A percentile compares a stretch with the other conserved stretches of the same genome.
Conservation (phyloP, 2,329 filamentous ascomycete genomes). For the Microascus cirrosus region DNA sequence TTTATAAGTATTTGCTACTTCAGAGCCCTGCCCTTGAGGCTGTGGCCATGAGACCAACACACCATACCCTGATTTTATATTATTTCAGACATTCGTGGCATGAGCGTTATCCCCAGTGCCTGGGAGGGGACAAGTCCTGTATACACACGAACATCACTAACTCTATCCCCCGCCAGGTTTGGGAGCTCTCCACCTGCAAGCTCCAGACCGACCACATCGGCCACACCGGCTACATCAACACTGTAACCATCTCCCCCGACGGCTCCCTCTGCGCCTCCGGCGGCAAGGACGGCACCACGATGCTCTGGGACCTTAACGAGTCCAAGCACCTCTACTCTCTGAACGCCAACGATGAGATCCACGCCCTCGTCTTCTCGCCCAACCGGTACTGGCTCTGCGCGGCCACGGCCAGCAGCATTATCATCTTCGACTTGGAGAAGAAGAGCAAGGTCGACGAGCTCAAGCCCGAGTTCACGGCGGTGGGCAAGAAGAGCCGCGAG, state of each 20-base stretch:
- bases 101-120: neutral
- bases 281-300: conserved; percentile 99
- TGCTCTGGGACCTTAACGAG: conserved; percentile 99
- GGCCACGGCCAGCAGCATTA: conserved; percentile 93
- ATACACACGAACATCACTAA: neutral
- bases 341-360: conserved; percentile 97
- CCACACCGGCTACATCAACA: conserved; percentile 99
- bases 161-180: conserved; percentile 60
- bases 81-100: neutral
- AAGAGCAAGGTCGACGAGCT: conserved; percentile 99
- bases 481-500: conserved; percentile 98
- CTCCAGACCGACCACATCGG: conserved; percentile 99
- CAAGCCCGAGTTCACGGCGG: conserved; percentile 87
- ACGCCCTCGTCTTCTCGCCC: conserved; percentile 99
- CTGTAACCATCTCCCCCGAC: conserved; percentile 99
- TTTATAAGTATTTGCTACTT: conserved; percentile 99
- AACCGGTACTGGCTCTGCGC: conserved; percentile 99
- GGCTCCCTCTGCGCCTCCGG: conserved; percentile 98
- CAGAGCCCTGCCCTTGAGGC: conserved; percentile 65
- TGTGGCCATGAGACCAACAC: conserved; percentile 88
- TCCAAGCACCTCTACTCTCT: conserved; percentile 99
- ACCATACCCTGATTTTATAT: conserved; percentile 66
- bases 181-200: conserved; percentile 98
- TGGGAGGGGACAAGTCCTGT: neutral
- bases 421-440: conserved; percentile 99